Conservation (phyloP, 2,329 filamentous ascomycete genomes). For the Endoconidiophora polonica region DNA sequence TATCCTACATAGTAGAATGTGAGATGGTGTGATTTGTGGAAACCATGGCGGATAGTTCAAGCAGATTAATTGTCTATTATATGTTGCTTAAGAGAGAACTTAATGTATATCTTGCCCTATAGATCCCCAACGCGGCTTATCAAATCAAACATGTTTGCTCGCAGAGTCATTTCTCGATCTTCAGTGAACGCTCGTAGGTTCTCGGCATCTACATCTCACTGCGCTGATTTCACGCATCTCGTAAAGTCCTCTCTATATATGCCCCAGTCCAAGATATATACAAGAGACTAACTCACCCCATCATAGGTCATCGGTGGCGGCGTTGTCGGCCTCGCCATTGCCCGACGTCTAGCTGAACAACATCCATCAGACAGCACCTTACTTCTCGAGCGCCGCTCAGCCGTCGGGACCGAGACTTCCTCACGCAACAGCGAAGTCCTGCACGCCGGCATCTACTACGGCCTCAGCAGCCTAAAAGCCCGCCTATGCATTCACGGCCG, state of each 20-base stretch:
- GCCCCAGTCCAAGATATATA: neutral
- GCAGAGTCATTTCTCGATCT: neutral
- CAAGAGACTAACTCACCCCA: neutral
- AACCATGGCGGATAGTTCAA: neutral
- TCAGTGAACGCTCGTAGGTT: conserved; percentile 17
- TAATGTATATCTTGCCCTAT: neutral
- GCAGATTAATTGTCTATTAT: neutral
- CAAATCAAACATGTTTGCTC: neutral
- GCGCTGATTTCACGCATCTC: conserved; percentile 30
- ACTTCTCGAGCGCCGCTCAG: conserved; percentile 62
- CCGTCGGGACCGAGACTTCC: conserved; percentile 63
- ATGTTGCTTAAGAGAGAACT: neutral
- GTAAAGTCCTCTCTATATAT: conserved; percentile 18
- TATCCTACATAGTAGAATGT: neutral
- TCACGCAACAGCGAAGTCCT: conserved; percentile 92
- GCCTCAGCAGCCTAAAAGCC: conserved; percentile 59
- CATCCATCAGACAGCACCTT: conserved; percentile 48
- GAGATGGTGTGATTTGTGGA: neutral
- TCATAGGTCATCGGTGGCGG: conserved; percentile 40
- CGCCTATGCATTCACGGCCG: conserved; percentile 65
- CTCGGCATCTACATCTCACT: conserved; percentile 20
- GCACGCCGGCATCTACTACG: conserved; percentile 90
- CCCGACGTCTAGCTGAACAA: conserved; percentile 49
- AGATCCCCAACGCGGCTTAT: neutral
- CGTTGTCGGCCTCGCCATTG: conserved; percentile 65